These are phyloP conservation scores for Teratosphaeria destructans DNA, from an alignment of 2,329 filamentous ascomycete genomes.

Conservation along the genomic window DNA sequence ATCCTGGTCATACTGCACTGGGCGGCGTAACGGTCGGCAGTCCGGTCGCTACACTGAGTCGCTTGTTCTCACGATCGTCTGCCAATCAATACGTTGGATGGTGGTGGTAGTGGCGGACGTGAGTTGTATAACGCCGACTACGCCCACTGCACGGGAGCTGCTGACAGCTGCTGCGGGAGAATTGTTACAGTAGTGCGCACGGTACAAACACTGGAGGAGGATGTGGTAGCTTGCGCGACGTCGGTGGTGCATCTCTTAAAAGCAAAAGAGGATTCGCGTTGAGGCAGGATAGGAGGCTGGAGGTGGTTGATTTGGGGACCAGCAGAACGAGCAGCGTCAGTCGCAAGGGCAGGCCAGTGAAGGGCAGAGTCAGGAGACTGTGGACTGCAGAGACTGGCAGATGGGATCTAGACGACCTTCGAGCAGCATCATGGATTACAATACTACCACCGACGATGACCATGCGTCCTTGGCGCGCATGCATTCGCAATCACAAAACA, in stretches of 20 bases:
- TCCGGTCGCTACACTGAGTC: not conserved
- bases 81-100: not conserved
- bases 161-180: not conserved
- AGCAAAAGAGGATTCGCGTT: not conserved
- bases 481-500: constrained; percentile 22
- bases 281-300: not conserved
- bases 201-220: not conserved
- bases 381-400: constrained; percentile 8
- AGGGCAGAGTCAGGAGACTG: not conserved
- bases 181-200: not conserved
- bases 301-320: not conserved
- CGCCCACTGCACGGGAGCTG: not conserved
- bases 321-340: not conserved
- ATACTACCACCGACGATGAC: constrained; percentile 12
- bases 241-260: not conserved
- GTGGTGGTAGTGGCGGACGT: not conserved
- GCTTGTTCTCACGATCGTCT: not conserved
- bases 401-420: constrained; percentile 9
- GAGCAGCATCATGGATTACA: constrained; percentile 22
- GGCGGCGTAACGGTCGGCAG: not conserved
- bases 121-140: not conserved
- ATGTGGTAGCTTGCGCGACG: not conserved
- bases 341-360: not conserved
- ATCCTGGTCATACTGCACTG: not conserved
- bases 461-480: constrained; percentile 20